Base-by-base conservation (phyloP, 441 rosid species). In the Populus hybrid region DNA sequence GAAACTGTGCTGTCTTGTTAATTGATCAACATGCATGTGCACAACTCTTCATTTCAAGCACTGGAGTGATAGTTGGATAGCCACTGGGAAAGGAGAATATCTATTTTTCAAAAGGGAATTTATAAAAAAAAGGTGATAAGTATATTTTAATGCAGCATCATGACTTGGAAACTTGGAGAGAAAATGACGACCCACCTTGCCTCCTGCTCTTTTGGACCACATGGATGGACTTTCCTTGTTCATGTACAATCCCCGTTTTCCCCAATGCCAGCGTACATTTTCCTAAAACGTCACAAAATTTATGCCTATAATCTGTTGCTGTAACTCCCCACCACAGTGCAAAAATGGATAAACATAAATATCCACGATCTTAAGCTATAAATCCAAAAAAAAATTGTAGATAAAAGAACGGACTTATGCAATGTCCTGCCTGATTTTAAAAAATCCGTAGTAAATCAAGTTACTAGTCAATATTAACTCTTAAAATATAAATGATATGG, bases 161-260 rank as follows among this genome's bases (percentile, higher is more conserved):
- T 75, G 77, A 24, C 79, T 71, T 59, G 75, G 65, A 78, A 21
- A 76, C 78, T 72, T 73, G 24, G 67, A 32, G 36, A 34, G 36
- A 70, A 23, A 57, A 16, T 65, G 40, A 69, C 63, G 21, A 28
- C 38, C n/a, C 19, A 24, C 24, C 18, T 19, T n/a, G 59, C 59
- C 59, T 50, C 36, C 36, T 50, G 61, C 61, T 53, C 6, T 9
- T 53, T 12, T 74, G 76, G 77, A 68, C 81, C 81, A 75, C 76
- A 19, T 70, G 24, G 2, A 53, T 18, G 61, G 28, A 72, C 42
- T 67, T 24, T 18, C 61, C 7, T 53, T 1, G 6, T 11, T 5
- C 34, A 32, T 32, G 34, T 9, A 38, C 11, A 10, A 53, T 53
- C n/a, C 61, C n/a, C 61, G 1, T 7, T 16, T 7, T 53, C 61